A percentile compares a stretch with the other conserved stretches of the same genome.
phyloP scores from a whole-genome alignment of 768 basidiomycete genomes.

The Favolaschia claudopus region DNA sequence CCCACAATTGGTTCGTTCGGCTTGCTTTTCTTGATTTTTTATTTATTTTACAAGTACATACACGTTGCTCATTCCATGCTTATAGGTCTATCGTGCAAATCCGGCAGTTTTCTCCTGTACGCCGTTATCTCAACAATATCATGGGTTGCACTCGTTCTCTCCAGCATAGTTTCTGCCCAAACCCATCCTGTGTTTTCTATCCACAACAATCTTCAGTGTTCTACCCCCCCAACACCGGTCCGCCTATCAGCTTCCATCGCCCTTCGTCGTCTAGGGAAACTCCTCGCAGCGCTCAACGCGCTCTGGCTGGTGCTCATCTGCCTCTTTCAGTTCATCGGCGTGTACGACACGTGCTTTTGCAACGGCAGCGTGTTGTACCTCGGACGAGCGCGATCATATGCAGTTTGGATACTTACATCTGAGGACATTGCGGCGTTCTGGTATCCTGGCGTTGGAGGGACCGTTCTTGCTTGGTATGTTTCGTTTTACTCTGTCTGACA shows the following conservation, averaged over 20 bases:
- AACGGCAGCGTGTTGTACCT: not conserved
- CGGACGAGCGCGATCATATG: not conserved
- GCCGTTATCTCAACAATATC: constrained; percentile 37
- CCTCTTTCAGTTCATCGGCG: not conserved
- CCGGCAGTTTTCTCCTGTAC: constrained; percentile 38
- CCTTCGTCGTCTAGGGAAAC: constrained; percentile 28
- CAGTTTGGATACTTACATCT: not conserved
- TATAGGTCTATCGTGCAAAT: constrained; percentile 44
- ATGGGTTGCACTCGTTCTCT: constrained; percentile 38
- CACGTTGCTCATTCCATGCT: not conserved
- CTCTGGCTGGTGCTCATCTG: constrained; percentile 4
- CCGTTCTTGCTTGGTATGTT: not conserved
- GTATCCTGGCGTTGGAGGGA: not conserved
- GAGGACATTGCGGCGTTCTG: not conserved
- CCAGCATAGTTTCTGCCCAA: constrained; percentile 29
- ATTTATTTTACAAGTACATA: not conserved
- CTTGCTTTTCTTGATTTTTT: too few species aligned
- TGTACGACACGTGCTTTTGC: constrained; percentile 4
- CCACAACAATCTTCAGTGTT: not conserved
- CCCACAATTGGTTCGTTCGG: constrained; percentile 19
- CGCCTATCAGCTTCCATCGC: constrained; percentile 33
- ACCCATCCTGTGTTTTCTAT: not conserved
- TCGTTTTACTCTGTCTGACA: too few species aligned
- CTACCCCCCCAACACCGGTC: constrained; percentile 26
- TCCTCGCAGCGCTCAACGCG: constrained; percentile 3